Base-by-base conservation (phyloP, 306 rosid species). In the Sicyos baderoa region DNA sequence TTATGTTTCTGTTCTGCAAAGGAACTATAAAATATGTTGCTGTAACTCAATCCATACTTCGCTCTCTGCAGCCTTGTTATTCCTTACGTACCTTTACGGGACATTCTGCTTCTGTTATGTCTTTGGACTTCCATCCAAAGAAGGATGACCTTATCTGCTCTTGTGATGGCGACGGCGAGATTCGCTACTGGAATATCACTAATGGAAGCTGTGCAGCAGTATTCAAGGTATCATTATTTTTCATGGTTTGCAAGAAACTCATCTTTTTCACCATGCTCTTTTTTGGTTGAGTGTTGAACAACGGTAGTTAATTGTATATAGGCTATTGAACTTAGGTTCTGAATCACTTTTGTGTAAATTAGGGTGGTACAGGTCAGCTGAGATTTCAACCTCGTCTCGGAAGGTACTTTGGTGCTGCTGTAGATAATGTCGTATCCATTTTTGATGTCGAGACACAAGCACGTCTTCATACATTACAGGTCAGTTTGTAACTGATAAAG, bases 381-480 rank as follows among this genome's bases (percentile, higher is more conserved):
- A 90, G 99, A 88, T 93, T 93, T 74, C 99, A 93, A 80, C 96
- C 99, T 74, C 90, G 86, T 58, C 73, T 81, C 37, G 99, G 99
- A 79, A 80, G 91, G 66, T 90, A 78, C 74, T 88, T 93, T 9
- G 97, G 97, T 57, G 96, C 99, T 52, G 90, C 89, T 21, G 95
- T 95, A 6, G 99, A 93, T 55, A 93, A 88, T 32, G 80, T 88
- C 37, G 97, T 93, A 62, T 88, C 99, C 59, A 86, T 93, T 82
- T 86, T 88, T 59, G 99, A 93, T 59, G 94, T 85, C 49, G 99
- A 93, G 86, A 82, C 99, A 9, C 86, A 84, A 78, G 75, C 68
- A 2, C 86, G 88, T 61, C 89, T 87, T 44, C 85, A 86, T 82
- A 84, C 99, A 23, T 82, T 93, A 61, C 82, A 86, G 97, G 98